Conservation (phyloP, 2,329 filamentous ascomycete species). For the Beauveria bassiana region DNA sequence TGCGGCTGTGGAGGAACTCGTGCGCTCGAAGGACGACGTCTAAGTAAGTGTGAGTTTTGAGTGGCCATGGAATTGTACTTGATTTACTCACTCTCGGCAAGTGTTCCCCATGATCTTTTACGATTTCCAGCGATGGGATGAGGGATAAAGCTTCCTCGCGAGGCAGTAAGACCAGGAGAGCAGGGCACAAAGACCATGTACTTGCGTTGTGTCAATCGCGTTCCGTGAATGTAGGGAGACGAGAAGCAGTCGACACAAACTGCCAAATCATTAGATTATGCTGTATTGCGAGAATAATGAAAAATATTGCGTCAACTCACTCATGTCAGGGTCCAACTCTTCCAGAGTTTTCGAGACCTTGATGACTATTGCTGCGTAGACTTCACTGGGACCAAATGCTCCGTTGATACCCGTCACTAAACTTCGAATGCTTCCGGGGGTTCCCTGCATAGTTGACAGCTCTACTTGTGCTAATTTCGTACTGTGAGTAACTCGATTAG, state of each 20-base stretch:
- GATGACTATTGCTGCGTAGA: background rate
- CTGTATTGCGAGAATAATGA: too few species aligned
- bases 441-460: background rate
- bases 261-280: background rate
- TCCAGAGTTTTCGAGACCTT: background rate
- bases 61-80: too few species aligned
- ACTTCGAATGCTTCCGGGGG: background rate
- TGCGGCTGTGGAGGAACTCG: background rate
- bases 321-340: background rate
- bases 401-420: constrained; percentile 3
- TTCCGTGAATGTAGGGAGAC: background rate
- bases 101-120: background rate
- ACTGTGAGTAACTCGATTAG: background rate
- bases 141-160: background rate
- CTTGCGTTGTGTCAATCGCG: background rate
- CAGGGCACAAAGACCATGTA: background rate
- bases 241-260: constrained; percentile 4
- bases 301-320: background rate
- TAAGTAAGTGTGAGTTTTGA: background rate
- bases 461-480: background rate
- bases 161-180: background rate
- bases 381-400: background rate
- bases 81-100: background rate
- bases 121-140: background rate
- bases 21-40: background rate